phyloP scores from a whole-genome alignment of 306 rosid genomes.

The Clitoria ternatea region DNA sequence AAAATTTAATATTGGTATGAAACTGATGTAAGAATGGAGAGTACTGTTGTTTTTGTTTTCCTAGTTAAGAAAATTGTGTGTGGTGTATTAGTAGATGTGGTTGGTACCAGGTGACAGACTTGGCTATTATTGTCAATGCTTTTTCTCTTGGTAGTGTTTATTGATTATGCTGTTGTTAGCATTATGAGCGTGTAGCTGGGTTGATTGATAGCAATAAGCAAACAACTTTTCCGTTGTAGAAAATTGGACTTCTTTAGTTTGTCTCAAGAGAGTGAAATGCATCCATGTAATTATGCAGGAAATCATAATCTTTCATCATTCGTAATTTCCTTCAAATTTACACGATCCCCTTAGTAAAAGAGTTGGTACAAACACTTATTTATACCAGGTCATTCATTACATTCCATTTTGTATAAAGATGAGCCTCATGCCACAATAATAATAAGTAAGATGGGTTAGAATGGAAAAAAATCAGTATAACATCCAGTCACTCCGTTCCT shows the following conservation, averaged over 20 bases:
- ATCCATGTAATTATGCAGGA: too few species aligned
- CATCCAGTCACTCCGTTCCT: neutral
- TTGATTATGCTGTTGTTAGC: neutral
- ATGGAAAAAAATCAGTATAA: neutral
- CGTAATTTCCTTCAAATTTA: too few species aligned
- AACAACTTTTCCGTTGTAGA: neutral
- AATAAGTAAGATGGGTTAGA: too few species aligned
- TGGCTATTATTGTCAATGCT: neutral
- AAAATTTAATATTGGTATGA: neutral
- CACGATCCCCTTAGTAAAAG: too few species aligned
- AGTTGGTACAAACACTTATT: neutral
- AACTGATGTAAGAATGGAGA: neutral
- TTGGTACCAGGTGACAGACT: neutral
- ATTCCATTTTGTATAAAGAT: neutral
- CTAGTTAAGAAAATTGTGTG: neutral
- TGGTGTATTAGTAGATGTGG: neutral
- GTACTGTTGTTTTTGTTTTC: neutral
- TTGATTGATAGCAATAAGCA: neutral
- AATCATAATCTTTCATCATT: too few species aligned
- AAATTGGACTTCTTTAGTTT: neutral
- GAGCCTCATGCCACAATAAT: too few species aligned
- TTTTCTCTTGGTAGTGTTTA: neutral
- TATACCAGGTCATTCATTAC: slow-evolving; percentile 8
- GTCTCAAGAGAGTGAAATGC: neutral
- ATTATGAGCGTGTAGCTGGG: neutral